These are phyloP conservation scores for Hypholoma sublateritium DNA, from an alignment of 768 basidiomycete genomes.

Conservation along the genomic window DNA sequence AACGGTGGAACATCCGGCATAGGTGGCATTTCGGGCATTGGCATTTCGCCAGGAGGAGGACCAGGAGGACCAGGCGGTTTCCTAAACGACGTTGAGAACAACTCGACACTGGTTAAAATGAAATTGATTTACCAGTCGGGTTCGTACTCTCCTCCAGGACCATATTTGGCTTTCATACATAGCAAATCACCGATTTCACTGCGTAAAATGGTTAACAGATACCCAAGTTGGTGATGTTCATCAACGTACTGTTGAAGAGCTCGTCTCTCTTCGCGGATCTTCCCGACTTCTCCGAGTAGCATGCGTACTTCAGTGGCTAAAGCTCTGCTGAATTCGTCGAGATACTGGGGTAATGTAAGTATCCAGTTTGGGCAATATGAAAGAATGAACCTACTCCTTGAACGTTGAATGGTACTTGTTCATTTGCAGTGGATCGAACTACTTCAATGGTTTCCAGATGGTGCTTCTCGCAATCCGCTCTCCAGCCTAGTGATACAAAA, in stretches of 20 bases:
- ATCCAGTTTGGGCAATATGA: not conserved
- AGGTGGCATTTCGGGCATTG: conserved; percentile 22
- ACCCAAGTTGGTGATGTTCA: not conserved
- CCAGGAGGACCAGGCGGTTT: conserved; percentile 44
- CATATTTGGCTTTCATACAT: conserved; percentile 71
- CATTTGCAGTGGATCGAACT: conserved; percentile 68
- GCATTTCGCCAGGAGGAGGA: conserved; percentile 35
- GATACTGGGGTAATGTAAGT: conserved; percentile 49
- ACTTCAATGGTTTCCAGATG: conserved; percentile 68
- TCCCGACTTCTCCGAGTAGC: conserved; percentile 81
- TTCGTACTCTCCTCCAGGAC: conserved; percentile 85
- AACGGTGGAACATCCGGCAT: conserved; percentile 41
- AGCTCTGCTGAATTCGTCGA: conserved; percentile 86
- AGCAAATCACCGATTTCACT: conserved; percentile 79
- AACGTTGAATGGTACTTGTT: conserved; percentile 83
- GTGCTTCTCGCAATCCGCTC: conserved; percentile 61
- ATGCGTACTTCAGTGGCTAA: conserved; percentile 82
- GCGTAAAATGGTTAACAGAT: too few species aligned
- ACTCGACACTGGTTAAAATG: not conserved
- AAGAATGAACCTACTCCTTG: conserved; percentile 58
- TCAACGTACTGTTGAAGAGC: conserved; percentile 71
- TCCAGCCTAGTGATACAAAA: conserved; percentile 51
- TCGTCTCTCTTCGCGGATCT: conserved; percentile 76
- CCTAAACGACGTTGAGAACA: conserved; percentile 24
- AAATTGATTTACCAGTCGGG: conserved; percentile 61